Evolutionary conservation across 352 stramenopile genomes (phyloP).

Genomic region (Pythium plurisporium): DNA sequence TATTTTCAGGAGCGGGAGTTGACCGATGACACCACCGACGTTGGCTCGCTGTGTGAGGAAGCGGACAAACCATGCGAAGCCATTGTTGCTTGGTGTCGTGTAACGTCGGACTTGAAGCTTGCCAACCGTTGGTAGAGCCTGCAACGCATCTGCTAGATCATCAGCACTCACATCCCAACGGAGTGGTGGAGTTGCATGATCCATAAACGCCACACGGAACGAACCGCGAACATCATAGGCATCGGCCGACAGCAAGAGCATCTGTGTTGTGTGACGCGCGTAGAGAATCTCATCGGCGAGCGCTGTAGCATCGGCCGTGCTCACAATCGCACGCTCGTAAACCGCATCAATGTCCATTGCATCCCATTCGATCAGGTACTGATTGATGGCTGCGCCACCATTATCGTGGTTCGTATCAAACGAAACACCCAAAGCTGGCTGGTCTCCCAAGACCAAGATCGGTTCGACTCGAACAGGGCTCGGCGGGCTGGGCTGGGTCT

Average conservation of each 20-base stretch:
- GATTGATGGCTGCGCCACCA: conserved; percentile 73
- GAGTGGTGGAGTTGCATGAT: conserved; percentile 63
- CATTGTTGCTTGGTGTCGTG: conserved; percentile 50
- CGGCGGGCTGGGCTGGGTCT: conserved; percentile 70
- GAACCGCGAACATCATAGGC: conserved; percentile 80
- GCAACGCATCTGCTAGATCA: conserved; percentile 69
- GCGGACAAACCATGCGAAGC: conserved; percentile 78
- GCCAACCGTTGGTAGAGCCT: conserved; percentile 82
- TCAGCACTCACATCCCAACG: conserved; percentile 72
- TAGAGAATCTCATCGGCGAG: conserved; percentile 75
- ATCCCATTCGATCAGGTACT: conserved; percentile 94
- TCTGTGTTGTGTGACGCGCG: conserved; percentile 80
- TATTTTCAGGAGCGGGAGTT: conserved; percentile 55
- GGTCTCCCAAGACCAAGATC: conserved; percentile 18
- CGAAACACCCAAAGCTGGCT: conserved; percentile 55
- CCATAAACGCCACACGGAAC: conserved; percentile 83
- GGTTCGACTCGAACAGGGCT: conserved; percentile 40
- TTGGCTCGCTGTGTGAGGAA: conserved; percentile 64
- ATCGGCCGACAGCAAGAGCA: conserved; percentile 75
- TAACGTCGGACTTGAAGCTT: conserved; percentile 67
- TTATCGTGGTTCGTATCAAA: conserved; percentile 81
- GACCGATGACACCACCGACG: conserved; percentile 40
- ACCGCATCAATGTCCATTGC: conserved; percentile 77
- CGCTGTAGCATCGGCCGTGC: conserved; percentile 19
- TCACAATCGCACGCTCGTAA: conserved; percentile 27